Evolutionary conservation across 306 rosid genomes (phyloP), one percentile per base, ranked within the genome.

Genomic region (Cercis canadensis): DNA sequence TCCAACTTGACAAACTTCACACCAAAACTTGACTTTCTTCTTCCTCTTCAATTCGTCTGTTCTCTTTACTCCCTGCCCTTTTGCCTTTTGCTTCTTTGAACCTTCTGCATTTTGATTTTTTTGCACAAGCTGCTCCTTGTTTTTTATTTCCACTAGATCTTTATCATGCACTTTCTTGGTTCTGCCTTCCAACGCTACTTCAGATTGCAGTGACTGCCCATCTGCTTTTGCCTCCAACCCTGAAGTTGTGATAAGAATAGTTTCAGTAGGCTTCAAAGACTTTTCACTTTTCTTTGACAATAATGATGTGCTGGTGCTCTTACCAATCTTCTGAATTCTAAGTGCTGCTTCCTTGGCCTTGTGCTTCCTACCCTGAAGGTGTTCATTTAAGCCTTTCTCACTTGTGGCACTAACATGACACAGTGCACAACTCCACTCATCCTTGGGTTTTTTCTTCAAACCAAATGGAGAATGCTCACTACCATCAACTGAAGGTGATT

Each of bases 341-440:
- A 83, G 61, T 8, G 62, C 32, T 33, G 67, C 78, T 70, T 74
- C 89, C 52, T 63, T 86, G 60, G 88, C 75, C 81, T 56, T 86
- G 85, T 88, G 98, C 84, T 75, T 92, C 86, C 16, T 90, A 29
- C 98, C 92, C 2, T 68, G 76, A 59, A 88, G 76, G 76, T 92
- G 96, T 4, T 59, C 62, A 11, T 66, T 65, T 19, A 92, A 79
- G 12, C 2, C 60, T 15, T 11, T 75, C 79, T 88, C 77, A 36
- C 73, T 39, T 0, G 81, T 10, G 32, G 79, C 69, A 31, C 70
- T 75, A 29, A 89, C 80, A 2, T 45, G 73, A 81, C 96, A 92
- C 1, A 87, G 44, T 0, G 75, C 82, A 70, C 98, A 92, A 49
- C 83, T 89, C 92, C 86, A 89, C 57, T 78, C 86, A 39, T 73